phyloP scores from a whole-genome alignment of 345 rosid genomes.

The Trapa bicornis region DNA sequence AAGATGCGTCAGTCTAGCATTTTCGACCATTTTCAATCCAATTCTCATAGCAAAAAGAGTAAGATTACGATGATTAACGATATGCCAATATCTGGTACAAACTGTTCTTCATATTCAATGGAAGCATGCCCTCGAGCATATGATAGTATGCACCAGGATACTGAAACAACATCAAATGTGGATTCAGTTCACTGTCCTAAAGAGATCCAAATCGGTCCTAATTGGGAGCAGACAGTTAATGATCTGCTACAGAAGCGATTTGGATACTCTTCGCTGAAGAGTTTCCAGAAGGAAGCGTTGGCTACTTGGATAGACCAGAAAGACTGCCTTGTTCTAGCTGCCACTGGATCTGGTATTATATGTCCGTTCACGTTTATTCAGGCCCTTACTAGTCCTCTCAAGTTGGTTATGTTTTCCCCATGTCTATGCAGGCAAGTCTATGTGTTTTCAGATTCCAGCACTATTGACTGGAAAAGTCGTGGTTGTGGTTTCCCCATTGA shows the following conservation, averaged over 20 bases:
- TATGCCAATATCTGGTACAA: constrained; percentile 14
- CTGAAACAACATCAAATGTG: constrained; percentile 9
- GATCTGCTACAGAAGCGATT: constrained; percentile 41
- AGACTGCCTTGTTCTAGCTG: constrained; percentile 84
- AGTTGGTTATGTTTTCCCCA: background rate
- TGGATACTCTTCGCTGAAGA: constrained; percentile 49
- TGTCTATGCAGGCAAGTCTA: constrained; percentile 57
- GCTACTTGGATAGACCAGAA: constrained; percentile 53
- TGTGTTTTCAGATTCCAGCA: constrained; percentile 90
- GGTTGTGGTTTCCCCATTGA: constrained; percentile 81
- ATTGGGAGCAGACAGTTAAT: constrained; percentile 49
- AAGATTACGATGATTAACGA: constrained; percentile 10
- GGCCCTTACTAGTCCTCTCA: background rate
- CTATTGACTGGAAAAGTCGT: constrained; percentile 66
- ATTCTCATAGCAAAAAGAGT: constrained; percentile 18
- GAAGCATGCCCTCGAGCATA: constrained; percentile 10
- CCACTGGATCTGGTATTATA: constrained; percentile 76
- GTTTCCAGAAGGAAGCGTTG: constrained; percentile 72
- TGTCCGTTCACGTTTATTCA: background rate
- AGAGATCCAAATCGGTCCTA: constrained; percentile 24
- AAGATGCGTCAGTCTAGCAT: constrained; percentile 42
- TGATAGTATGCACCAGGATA: constrained; percentile 5
- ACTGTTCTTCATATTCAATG: constrained; percentile 12
- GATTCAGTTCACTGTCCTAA: constrained; percentile 13
- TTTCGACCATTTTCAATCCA: constrained; percentile 43